phyloP scores from a whole-genome alignment of 768 basidiomycete genomes.

The Coprinellus micaceus region DNA sequence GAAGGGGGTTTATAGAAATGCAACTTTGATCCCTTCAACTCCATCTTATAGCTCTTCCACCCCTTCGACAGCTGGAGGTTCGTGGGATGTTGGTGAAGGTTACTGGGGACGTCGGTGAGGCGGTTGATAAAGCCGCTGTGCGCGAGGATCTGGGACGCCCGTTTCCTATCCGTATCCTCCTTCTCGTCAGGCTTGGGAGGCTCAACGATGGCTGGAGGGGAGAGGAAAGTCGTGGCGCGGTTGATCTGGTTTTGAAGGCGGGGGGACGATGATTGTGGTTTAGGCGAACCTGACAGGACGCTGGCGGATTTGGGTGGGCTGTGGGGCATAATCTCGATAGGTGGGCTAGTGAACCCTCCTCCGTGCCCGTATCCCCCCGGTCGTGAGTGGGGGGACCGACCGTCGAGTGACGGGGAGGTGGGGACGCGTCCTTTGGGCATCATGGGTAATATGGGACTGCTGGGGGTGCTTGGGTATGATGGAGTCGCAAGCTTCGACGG shows the following conservation, averaged over 20 bases:
- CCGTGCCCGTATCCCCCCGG: neutral
- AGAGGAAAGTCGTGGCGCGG: conserved; percentile 41
- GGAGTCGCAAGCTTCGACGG: conserved; percentile 64
- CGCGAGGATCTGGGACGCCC: conserved; percentile 77
- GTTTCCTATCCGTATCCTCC: conserved; percentile 38
- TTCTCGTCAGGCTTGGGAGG: conserved; percentile 26
- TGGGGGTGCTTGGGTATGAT: conserved; percentile 46
- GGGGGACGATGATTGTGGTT: no score
- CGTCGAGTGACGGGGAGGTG: no score
- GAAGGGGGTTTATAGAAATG: conserved; percentile 83
- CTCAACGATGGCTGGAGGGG: conserved; percentile 49
- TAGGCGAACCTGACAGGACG: neutral
- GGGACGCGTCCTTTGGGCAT: no score
- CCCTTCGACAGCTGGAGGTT: conserved; percentile 49
- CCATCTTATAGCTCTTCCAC: conserved; percentile 86
- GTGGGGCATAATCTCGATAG: neutral
- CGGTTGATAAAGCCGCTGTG: conserved; percentile 76
- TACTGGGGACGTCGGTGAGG: conserved; percentile 47
- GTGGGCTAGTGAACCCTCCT: neutral
- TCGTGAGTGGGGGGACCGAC: no score
- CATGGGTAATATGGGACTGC: no score
- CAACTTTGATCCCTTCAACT: conserved; percentile 79
- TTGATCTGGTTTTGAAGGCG: conserved; percentile 20
- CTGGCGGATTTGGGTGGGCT: neutral
- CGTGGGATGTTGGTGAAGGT: conserved; percentile 10